A percentile compares a stretch with the other conserved stretches of the same genome.
Evolutionary conservation across 2,329 filamentous ascomycete genomes (phyloP).

Genomic region (Pyricularia sp.): DNA sequence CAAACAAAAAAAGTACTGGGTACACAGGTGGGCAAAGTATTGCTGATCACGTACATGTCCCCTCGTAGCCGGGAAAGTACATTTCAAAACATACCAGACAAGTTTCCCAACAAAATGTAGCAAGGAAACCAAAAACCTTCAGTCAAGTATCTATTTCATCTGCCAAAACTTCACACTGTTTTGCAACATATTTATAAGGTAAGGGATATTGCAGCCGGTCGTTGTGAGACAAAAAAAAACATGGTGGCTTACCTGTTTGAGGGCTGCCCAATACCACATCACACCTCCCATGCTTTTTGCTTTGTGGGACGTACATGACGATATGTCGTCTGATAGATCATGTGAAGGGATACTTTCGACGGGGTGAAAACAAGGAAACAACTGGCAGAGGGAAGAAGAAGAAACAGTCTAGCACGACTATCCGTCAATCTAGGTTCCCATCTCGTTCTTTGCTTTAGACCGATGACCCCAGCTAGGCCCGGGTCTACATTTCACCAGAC

Average conservation of each 20-base stretch:
- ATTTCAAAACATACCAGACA: neutral
- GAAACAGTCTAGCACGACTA: neutral
- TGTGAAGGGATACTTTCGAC: neutral
- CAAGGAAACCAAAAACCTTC: neutral
- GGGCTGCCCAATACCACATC: neutral
- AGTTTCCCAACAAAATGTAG: neutral
- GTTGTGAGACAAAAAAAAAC: neutral
- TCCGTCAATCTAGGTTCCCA: neutral
- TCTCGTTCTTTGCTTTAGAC: neutral
- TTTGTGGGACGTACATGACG: neutral
- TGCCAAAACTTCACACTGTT: neutral
- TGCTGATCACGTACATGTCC: neutral
- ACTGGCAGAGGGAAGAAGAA: neutral
- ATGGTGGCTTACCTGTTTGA: neutral
- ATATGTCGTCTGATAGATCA: neutral
- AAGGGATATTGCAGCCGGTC: neutral
- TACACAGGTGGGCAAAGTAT: neutral
- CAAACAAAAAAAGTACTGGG: neutral
- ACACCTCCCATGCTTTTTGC: neutral
- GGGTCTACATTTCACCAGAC: neutral
- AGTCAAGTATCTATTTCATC: neutral
- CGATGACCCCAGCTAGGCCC: neutral
- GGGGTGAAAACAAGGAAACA: neutral
- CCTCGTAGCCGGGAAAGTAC: neutral
- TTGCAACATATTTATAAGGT: neutral